phyloP scores from a whole-genome alignment of 768 basidiomycete species.

The Serendipita sp. region DNA sequence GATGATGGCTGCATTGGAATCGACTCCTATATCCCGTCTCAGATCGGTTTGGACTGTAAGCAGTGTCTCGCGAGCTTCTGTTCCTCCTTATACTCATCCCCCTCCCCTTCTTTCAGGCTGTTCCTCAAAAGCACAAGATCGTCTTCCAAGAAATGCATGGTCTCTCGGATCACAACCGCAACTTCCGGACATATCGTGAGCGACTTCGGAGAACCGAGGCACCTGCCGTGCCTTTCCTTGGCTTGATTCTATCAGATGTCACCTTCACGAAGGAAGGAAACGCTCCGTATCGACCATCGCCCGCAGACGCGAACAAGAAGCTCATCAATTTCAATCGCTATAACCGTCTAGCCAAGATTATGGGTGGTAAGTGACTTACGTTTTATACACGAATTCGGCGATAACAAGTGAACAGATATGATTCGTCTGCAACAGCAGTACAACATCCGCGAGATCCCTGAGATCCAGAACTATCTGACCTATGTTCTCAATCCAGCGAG shows the following conservation, averaged over 20 bases:
- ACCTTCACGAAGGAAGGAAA: slow-evolving; percentile 96
- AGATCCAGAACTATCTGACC: slow-evolving; percentile 67
- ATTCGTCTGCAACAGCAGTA: slow-evolving; percentile 82
- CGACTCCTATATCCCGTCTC: slow-evolving; percentile 81
- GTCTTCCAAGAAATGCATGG: slow-evolving; percentile 67
- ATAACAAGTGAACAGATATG: slow-evolving; percentile 39
- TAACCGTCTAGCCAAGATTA: slow-evolving; percentile 71
- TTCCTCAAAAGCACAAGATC: slow-evolving; percentile 69
- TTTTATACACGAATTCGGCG: background rate
- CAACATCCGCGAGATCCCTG: slow-evolving; percentile 74
- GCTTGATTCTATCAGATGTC: slow-evolving; percentile 76
- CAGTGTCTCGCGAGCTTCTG: slow-evolving; percentile 10
- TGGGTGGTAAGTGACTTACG: slow-evolving; percentile 41
- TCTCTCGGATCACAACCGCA: slow-evolving; percentile 79
- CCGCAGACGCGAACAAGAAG: slow-evolving; percentile 54
- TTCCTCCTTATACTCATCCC: background rate
- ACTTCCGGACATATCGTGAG: slow-evolving; percentile 81
- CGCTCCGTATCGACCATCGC: slow-evolving; percentile 66
- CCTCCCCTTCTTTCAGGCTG: slow-evolving; percentile 31
- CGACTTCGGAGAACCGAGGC: slow-evolving; percentile 75
- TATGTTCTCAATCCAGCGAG: slow-evolving; percentile 58
- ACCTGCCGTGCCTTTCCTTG: slow-evolving; percentile 90
- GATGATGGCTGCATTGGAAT: slow-evolving; percentile 86
- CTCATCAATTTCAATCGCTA: slow-evolving; percentile 96
- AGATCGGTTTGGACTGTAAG: slow-evolving; percentile 87